Evolutionary conservation across 192 early-diverging fungal species (phyloP), one percentile per base, ranked within the genome.

Genomic region (Linderina pennispora): DNA sequence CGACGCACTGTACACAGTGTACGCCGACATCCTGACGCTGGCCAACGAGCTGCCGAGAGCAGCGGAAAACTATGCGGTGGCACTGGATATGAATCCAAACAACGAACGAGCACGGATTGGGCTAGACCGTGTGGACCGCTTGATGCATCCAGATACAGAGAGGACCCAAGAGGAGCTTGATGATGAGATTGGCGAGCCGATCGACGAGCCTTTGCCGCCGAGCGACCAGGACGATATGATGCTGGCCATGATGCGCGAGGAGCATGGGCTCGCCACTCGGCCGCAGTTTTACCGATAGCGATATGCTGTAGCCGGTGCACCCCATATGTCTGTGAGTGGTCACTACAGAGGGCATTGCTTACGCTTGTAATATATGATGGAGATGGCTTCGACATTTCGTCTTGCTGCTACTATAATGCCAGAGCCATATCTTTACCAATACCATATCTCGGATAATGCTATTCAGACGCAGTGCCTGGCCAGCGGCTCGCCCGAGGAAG

Each of bases 21-120:
- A 59, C 20, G 71, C 64, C 1, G 71, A 74, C 23, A 47, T 74
- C 9, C 56, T 74, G 37, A 67, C 64, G 14, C 55, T 74, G 45
- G 64, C 58, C 7, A 58, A 58, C 20, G 49, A 58, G 21, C 51
- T 74, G 19, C 58, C 58, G 4, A 48, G 51, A 36, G 71, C 71
- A 14, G 59, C 63, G 0, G 58, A 34, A 4, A 58, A 55, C 41
- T 74, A 74, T 23, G 48, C 53, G 2, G 48, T 50, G 0, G 71
- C 71, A 14, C 26, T 74, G 44, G 24, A 36, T 3, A 34, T 67
- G 4, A 63, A 74, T 4, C 71, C 64, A 3, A 25, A 40, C 9
- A 55, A 63, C 22, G 53, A 62, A 43, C 45, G 63, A 0, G 71
- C 71, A 2, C 19, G 41, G 1, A 35, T 43, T 3, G 71, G 71